These are phyloP conservation scores for Cornus suecica DNA, from an alignment of 148 eudicot genomes.

Conservation along the genomic window DNA sequence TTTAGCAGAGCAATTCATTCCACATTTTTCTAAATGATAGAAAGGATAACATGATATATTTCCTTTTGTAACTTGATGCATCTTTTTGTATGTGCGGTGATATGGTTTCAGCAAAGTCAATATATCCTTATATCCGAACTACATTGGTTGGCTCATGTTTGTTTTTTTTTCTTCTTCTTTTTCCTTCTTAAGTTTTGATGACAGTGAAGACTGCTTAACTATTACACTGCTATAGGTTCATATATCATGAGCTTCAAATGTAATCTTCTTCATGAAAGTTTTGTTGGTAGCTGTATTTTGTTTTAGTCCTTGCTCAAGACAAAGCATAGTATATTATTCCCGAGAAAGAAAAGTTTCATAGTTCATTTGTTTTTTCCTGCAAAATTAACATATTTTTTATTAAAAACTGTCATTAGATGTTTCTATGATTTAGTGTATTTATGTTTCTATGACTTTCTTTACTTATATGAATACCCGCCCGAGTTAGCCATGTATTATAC, in stretches of 20 bases:
- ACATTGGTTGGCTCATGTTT: neutral
- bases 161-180: neutral
- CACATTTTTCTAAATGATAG: slow-evolving; percentile 27
- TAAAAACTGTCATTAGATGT: no score
- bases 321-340: neutral
- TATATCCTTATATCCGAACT: neutral
- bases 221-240: neutral
- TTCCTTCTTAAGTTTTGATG: neutral
- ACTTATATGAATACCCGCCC: no score
- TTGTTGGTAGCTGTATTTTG: neutral
- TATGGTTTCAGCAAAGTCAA: neutral
- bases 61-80: neutral
- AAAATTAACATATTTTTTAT: no score
- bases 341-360: no score
- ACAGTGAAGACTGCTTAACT: neutral
- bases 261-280: neutral
- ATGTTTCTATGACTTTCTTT: no score
- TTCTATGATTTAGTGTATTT: no score
- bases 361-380: no score
- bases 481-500: no score
- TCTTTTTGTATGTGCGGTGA: neutral
- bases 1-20: slow-evolving; percentile 36
- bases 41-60: neutral
- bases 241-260: neutral
- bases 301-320: neutral